Conservation (phyloP, 2,329 filamentous ascomycete genomes). For the Lachnellula suecica region DNA sequence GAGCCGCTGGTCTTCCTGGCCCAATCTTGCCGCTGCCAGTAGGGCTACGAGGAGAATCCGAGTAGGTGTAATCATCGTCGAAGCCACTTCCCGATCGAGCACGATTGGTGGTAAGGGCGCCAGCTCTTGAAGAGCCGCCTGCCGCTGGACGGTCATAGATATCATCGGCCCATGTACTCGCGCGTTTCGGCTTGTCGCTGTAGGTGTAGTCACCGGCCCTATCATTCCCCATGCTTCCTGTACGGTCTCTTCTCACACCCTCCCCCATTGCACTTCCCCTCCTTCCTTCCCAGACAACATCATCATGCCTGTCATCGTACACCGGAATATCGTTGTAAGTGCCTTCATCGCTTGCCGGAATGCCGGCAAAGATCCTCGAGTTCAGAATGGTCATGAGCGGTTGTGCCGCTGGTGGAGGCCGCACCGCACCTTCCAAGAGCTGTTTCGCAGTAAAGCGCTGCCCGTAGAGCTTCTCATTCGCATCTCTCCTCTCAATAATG, state of each 20-base stretch:
- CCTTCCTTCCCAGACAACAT: slow-evolving; percentile 79
- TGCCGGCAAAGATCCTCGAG: slow-evolving; percentile 78
- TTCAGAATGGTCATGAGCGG: slow-evolving; percentile 84
- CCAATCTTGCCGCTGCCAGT: slow-evolving; percentile 44
- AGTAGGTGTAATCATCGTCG: slow-evolving; percentile 53
- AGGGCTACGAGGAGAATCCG: slow-evolving; percentile 42
- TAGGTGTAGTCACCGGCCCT: slow-evolving; percentile 50
- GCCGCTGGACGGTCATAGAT: slow-evolving; percentile 64
- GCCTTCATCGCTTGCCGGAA: slow-evolving; percentile 50
- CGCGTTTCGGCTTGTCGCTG: slow-evolving; percentile 57
- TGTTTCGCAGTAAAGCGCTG: slow-evolving; percentile 77
- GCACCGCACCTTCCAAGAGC: slow-evolving; percentile 75
- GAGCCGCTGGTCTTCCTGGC: slow-evolving; percentile 78
- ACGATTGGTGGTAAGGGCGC: slow-evolving; percentile 30
- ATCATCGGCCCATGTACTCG: slow-evolving; percentile 75
- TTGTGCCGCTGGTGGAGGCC: slow-evolving; percentile 77
- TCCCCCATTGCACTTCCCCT: slow-evolving; percentile 71
- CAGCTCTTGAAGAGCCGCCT: slow-evolving; percentile 28
- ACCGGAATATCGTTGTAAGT: slow-evolving; percentile 96
- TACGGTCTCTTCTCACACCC: slow-evolving; percentile 53
- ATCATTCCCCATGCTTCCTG: slow-evolving; percentile 41
- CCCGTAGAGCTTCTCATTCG: slow-evolving; percentile 95
- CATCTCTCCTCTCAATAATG: slow-evolving; percentile 91
- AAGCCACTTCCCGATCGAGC: slow-evolving; percentile 42
- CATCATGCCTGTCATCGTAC: slow-evolving; percentile 81